Conservation (phyloP, 768 basidiomycete genomes). For the Termitomyces sp. region DNA sequence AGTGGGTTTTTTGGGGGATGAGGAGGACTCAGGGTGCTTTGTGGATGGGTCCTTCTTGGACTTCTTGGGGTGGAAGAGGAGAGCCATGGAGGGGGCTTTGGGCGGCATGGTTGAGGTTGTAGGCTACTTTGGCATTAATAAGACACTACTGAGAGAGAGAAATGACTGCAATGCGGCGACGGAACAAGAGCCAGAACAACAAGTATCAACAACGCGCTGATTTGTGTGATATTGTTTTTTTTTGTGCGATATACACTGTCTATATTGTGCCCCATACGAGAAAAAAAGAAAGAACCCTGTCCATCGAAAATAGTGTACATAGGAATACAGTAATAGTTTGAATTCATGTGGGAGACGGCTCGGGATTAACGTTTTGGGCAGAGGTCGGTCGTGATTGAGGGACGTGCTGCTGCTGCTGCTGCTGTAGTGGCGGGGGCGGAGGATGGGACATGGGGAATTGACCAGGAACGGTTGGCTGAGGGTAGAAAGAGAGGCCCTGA, state of each 20-base stretch:
- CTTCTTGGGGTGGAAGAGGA: conserved; percentile 70
- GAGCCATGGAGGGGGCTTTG: conserved; percentile 31
- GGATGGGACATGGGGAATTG: conserved; percentile 36
- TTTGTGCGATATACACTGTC: neutral
- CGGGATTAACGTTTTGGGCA: conserved; percentile 48
- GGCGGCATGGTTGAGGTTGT: conserved; percentile 30
- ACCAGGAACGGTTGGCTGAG: conserved; percentile 41
- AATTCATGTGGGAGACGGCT: conserved; percentile 30
- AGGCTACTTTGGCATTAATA: conserved; percentile 11
- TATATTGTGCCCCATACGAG: conserved; percentile 6
- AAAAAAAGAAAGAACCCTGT: conserved; percentile 1
- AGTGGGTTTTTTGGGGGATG: conserved; percentile 34
- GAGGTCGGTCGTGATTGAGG: conserved; percentile 50
- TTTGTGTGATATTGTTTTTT: neutral
- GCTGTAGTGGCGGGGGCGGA: neutral
- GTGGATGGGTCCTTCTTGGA: conserved; percentile 14
- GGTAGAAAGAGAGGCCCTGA: conserved; percentile 50
- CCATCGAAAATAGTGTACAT: conserved; percentile 9
- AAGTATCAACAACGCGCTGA: conserved; percentile 7
- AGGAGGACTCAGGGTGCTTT: conserved; percentile 20
- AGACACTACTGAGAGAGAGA: too few relatives aligned
- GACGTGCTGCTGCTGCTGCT: too few relatives aligned
- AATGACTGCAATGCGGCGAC: neutral
- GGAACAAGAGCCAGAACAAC: neutral
- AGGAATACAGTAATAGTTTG: conserved; percentile 3